Conservation (phyloP, 1,284 basidiomycete species). For the Thecaphora thlaspeos region DNA sequence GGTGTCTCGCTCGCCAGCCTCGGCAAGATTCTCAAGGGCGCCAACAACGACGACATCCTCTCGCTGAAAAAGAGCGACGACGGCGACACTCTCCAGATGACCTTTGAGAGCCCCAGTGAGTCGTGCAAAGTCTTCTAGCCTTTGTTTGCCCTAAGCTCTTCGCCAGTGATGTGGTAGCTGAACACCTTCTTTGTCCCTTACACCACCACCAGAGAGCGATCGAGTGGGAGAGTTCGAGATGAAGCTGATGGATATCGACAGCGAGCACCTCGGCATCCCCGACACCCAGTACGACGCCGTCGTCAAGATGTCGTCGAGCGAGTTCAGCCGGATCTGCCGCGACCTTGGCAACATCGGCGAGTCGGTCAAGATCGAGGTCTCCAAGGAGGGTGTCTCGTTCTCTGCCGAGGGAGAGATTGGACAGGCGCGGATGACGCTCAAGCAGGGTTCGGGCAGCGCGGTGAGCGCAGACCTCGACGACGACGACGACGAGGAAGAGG, state of each 20-base stretch:
- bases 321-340: constrained; percentile 89
- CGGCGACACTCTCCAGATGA: constrained; percentile 82
- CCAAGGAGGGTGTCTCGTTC: constrained; percentile 95
- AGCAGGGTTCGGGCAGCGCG: constrained; percentile 65
- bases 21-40: constrained; percentile 94
- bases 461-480: constrained; percentile 46
- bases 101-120: constrained; percentile 87
- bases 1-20: constrained; percentile 70
- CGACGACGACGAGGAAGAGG: constrained; percentile 52
- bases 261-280: constrained; percentile 91
- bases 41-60: constrained; percentile 91
- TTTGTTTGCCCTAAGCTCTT: no score
- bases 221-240: constrained; percentile 97
- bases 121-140: constrained; percentile 18
- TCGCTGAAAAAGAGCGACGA: constrained; percentile 90
- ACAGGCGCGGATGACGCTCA: constrained; percentile 82
- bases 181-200: not conserved
- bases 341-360: constrained; percentile 92
- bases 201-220: constrained; percentile 69
- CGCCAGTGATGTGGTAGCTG: not conserved
- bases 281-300: constrained; percentile 96
- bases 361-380: constrained; percentile 90
- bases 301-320: constrained; percentile 79
- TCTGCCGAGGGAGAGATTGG: constrained; percentile 90
- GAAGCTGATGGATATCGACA: constrained; percentile 99